Evolutionary conservation across 768 basidiomycete genomes (phyloP).

Genomic region (Kwoniella mangroviensis): DNA sequence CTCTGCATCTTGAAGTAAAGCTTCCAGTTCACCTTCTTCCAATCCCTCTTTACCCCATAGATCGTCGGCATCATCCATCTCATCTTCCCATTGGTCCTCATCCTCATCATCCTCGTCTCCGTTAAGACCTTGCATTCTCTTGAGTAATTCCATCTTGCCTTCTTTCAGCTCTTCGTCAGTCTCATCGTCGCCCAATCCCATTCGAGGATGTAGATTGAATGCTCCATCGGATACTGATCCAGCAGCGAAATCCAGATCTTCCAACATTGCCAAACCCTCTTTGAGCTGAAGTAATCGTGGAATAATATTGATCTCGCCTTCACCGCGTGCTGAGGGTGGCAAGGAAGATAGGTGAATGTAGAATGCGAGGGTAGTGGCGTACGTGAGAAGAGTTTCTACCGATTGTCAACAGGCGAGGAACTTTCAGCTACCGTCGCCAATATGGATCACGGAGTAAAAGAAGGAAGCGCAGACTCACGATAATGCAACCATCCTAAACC

Average conservation of each 20-base stretch:
- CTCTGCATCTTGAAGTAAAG: conserved; percentile 37
- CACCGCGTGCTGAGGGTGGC: conserved; percentile 66
- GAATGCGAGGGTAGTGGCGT: conserved; percentile 86
- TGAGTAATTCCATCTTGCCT: conserved; percentile 33
- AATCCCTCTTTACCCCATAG: conserved; percentile 41
- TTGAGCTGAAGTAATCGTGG: conserved; percentile 79
- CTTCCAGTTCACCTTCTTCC: conserved; percentile 54
- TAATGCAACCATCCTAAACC: conserved; percentile 67
- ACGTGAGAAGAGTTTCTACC: conserved; percentile 84
- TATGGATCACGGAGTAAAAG: background rate
- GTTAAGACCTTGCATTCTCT: conserved; percentile 21
- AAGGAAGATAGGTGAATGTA: conserved; percentile 79
- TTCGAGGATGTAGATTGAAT: conserved; percentile 33
- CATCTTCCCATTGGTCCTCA: conserved; percentile 36
- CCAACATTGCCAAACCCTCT: conserved; percentile 76
- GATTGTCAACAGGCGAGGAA: background rate
- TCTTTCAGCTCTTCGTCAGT: conserved; percentile 51
- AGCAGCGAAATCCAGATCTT: conserved; percentile 75
- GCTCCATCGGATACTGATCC: conserved; percentile 51
- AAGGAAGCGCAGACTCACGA: conserved; percentile 65
- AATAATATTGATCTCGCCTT: conserved; percentile 70
- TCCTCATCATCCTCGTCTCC: conserved; percentile 59
- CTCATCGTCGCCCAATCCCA: conserved; percentile 61
- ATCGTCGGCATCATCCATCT: conserved; percentile 54
- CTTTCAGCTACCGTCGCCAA: background rate